Conservation (phyloP, 2,329 filamentous ascomycete genomes). For the Paraphoma sp. region DNA sequence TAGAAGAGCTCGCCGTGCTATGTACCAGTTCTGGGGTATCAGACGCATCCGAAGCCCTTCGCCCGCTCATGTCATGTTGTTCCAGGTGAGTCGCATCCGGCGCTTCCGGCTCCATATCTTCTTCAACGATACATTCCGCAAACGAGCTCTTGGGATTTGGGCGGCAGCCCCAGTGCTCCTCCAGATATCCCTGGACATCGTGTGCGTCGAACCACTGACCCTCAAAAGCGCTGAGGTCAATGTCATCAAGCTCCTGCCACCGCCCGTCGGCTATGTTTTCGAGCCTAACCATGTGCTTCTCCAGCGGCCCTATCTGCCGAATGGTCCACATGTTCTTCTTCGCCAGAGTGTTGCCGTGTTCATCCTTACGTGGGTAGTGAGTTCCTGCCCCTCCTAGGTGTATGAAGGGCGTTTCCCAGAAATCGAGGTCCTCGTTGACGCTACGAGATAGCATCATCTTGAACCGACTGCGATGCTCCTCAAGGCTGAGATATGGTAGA, state of each 20-base stretch:
- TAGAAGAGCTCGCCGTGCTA: not conserved
- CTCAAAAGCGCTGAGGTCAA: slow-evolving; percentile 68
- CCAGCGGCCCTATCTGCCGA: slow-evolving; percentile 41
- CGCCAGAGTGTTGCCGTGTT: slow-evolving; percentile 45
- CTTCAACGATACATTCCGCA: slow-evolving; percentile 55
- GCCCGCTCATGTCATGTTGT: not conserved
- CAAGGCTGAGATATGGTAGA: slow-evolving; percentile 61
- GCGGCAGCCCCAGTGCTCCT: slow-evolving; percentile 63
- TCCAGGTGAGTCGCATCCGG: not conserved
- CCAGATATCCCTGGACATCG: slow-evolving; percentile 78
- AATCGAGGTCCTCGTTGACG: slow-evolving; percentile 60
- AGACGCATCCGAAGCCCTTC: not conserved
- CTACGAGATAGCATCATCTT: slow-evolving; percentile 47
- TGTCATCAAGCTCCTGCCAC: slow-evolving; percentile 33
- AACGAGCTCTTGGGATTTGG: slow-evolving; percentile 68
- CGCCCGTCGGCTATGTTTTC: slow-evolving; percentile 22
- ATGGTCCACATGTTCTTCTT: slow-evolving; percentile 40
- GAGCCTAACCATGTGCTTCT: slow-evolving; percentile 31
- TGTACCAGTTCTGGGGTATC: slow-evolving; percentile 10
- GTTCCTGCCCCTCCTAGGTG: slow-evolving; percentile 73
- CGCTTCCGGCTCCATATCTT: slow-evolving; percentile 23
- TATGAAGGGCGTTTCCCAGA: slow-evolving; percentile 67
- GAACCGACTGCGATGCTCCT: slow-evolving; percentile 51
- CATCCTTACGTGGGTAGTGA: slow-evolving; percentile 60
- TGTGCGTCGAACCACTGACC: slow-evolving; percentile 79